These are phyloP conservation scores for Babesia sp. DNA, from an alignment of 169 alveolate genomes.

Conservation along the genomic window DNA sequence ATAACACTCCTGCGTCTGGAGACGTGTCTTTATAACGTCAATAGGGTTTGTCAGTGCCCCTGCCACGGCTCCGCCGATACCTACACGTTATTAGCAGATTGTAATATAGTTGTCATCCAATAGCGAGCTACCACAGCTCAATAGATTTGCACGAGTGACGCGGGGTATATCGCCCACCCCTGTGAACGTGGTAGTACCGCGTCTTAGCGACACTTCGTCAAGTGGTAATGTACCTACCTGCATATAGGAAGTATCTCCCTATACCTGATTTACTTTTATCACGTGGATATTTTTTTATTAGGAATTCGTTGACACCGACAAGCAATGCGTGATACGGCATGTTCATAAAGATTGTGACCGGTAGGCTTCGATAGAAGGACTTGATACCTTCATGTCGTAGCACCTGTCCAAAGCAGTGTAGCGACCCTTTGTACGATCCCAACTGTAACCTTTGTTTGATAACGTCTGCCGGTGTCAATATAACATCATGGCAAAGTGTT, in stretches of 20 bases:
- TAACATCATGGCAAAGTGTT: constrained; percentile 92
- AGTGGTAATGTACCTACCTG: constrained; percentile 13
- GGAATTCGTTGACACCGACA: constrained; percentile 89
- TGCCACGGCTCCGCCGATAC: constrained; percentile 95
- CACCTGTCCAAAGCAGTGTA: constrained; percentile 70
- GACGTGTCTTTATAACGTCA: constrained; percentile 94
- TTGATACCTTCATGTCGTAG: constrained; percentile 86
- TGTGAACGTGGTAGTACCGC: background rate
- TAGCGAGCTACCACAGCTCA: no score
- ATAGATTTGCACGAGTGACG: no score
- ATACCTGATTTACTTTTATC: background rate
- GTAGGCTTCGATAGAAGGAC: constrained; percentile 89
- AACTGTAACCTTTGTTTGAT: constrained; percentile 93
- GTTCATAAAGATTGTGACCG: constrained; percentile 93
- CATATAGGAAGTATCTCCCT: constrained; percentile 25
- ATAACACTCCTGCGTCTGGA: constrained; percentile 88
- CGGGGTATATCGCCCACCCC: no score
- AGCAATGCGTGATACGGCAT: constrained; percentile 92
- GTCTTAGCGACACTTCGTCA: background rate
- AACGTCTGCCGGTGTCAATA: constrained; percentile 96
- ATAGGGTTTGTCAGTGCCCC: constrained; percentile 93
- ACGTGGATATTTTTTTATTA: constrained; percentile 76
- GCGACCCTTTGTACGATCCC: constrained; percentile 76
- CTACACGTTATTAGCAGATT: constrained; percentile 76
- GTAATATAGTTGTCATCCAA: background rate